Base-by-base conservation (phyloP, 345 rosid genomes). In the Eucalyptus coolabah region DNA sequence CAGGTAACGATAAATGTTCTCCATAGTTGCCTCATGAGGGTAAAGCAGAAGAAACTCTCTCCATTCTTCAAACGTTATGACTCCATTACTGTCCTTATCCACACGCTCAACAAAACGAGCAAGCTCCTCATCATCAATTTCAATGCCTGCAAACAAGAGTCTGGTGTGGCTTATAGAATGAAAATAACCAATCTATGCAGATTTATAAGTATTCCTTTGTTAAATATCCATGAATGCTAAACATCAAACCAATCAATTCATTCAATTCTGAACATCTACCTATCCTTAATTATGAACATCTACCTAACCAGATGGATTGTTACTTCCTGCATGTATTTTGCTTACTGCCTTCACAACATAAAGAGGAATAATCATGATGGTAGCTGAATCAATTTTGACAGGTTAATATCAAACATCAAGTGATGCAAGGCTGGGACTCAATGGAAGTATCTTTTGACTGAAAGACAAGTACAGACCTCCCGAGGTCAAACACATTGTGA, bases 11-110 rank as follows among this genome's bases (percentile, higher is more conserved):
- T 96, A 97, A 87, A 97, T 97, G 90, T 97, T 97, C 89, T 96
- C 98, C 24, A 97, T 95, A 34, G 99, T 96, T 69, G 99, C 98
- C 89, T 97, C 99, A n/a, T 97, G 99, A 37, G 98, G 99, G 92
- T 96, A 96, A 12, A 96, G 89, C 90, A 97, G 91, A 83, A 97
- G 98, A 93, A 97, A 97, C 92, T 97, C 99, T 88, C 98, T 95
- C 99, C 99, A 97, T 89, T 96, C 99, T 88, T 96, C 98, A 90
- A 97, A 97, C 56, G 98, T 94, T 89, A 97, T 97, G 72, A 96
- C 95, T 47, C 99, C 99, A 91, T 97, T 95, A 80, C 94, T 96
- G 90, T 96, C 99, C 95, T 97, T 96, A 81, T 96, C 98, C 69
- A 97, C 98, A 50, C 96, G 98, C 93, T 97, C 99, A 89, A 97